A percentile compares a stretch with the other conserved stretches of the same genome.
These are phyloP conservation scores for Geosmithia flava DNA, from an alignment of 2,329 filamentous ascomycete genomes.

Conservation along the genomic window DNA sequence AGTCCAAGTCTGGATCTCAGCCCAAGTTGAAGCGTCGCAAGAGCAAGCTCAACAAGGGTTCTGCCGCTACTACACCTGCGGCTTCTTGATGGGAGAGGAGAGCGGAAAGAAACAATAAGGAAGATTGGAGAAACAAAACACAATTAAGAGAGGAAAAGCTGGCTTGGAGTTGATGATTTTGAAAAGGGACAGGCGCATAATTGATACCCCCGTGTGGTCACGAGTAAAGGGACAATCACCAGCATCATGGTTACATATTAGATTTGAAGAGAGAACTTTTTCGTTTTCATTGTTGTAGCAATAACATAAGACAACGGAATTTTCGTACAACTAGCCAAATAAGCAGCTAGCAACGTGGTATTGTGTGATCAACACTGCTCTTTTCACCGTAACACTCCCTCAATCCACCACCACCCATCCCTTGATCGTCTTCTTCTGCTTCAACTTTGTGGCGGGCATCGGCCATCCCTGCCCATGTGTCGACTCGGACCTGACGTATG, in stretches of 20 bases:
- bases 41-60: slow-evolving; percentile 23
- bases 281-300: too few relatives aligned
- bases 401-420: slow-evolving; percentile 55
- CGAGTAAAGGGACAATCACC: too few relatives aligned
- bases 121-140: neutral
- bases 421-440: slow-evolving; percentile 59
- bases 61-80: slow-evolving; percentile 17
- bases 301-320: too few relatives aligned
- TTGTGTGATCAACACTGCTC: neutral
- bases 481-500: slow-evolving; percentile 59
- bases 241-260: too few relatives aligned
- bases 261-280: neutral
- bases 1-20: slow-evolving; percentile 26
- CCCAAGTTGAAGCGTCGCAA: slow-evolving; percentile 34
- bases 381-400: slow-evolving; percentile 15
- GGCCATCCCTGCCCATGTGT: slow-evolving; percentile 66
- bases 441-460: slow-evolving; percentile 71
- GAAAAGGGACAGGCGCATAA: neutral
- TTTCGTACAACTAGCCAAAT: too few relatives aligned
- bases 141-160: neutral
- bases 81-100: slow-evolving; percentile 1
- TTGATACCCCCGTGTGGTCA: too few relatives aligned
- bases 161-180: neutral
- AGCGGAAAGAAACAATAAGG: neutral
- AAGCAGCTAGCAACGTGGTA: too few relatives aligned